Conservation (phyloP, 768 basidiomycete species). For the Russula olivacea region DNA sequence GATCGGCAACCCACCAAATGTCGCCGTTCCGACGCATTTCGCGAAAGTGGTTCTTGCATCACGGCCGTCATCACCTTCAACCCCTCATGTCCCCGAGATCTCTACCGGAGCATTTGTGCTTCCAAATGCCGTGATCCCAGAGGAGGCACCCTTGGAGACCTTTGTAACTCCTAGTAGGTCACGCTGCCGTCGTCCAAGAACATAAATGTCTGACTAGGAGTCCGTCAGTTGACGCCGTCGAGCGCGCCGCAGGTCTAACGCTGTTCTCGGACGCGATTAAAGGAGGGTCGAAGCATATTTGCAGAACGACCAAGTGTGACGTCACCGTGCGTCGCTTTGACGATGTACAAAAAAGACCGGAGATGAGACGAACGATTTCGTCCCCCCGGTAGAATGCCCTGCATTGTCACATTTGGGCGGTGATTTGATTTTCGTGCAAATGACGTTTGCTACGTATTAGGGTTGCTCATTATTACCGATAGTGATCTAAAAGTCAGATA, state of each 20-base stretch:
- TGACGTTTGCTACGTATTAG: slow-evolving; percentile 2
- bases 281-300: slow-evolving; percentile 71
- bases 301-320: slow-evolving; percentile 83
- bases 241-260: slow-evolving; percentile 80
- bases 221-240: slow-evolving; percentile 78
- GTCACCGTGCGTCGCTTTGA: slow-evolving; percentile 87
- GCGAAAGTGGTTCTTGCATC: slow-evolving; percentile 89
- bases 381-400: slow-evolving; percentile 32
- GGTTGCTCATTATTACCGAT: slow-evolving; percentile 6
- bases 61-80: slow-evolving; percentile 65
- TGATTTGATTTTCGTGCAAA: too few species aligned
- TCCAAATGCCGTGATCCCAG: slow-evolving; percentile 89
- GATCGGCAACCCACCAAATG: slow-evolving; percentile 84
- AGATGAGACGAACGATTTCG: slow-evolving; percentile 47
- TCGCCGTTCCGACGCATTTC: slow-evolving; percentile 95
- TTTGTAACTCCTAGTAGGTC: slow-evolving; percentile 76
- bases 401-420: not conserved
- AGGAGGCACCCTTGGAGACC: slow-evolving; percentile 68
- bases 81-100: slow-evolving; percentile 65
- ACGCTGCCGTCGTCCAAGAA: not conserved
- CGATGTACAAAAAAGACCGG: slow-evolving; percentile 69
- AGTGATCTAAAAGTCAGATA: slow-evolving; percentile 51
- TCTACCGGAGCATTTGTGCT: slow-evolving; percentile 92
- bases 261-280: slow-evolving; percentile 85
- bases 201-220: not conserved